Conservation (phyloP, 208 protist genomes). For the Tritrichomonas musculus region DNA sequence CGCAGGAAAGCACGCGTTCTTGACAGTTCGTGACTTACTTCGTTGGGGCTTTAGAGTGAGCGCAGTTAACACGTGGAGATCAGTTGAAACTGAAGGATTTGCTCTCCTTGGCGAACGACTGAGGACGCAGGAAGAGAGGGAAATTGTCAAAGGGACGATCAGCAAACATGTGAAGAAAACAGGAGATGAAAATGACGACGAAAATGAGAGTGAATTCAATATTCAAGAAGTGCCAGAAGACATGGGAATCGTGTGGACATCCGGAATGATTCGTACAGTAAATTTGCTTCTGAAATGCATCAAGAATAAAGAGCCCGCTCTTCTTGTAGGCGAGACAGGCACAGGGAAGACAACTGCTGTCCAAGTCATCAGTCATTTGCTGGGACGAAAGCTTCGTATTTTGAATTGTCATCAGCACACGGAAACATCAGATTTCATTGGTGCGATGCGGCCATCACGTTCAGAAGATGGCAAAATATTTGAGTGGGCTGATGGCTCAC, state of each 20-base stretch:
- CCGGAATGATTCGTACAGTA: slow-evolving; percentile 44
- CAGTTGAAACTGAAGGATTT: slow-evolving; percentile 90
- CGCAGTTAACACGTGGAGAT: slow-evolving; percentile 69
- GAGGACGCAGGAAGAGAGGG: slow-evolving; percentile 76
- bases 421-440: slow-evolving; percentile 95
- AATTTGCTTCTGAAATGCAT: slow-evolving; percentile 45
- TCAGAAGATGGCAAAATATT: slow-evolving; percentile 69
- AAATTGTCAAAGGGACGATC: slow-evolving; percentile 62
- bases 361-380: slow-evolving; percentile 52
- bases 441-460: slow-evolving; percentile 57
- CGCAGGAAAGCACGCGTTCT: slow-evolving; percentile 91
- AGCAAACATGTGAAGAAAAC: not conserved
- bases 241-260: slow-evolving; percentile 43
- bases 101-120: slow-evolving; percentile 93
- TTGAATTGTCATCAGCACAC: slow-evolving; percentile 99
- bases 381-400: slow-evolving; percentile 69
- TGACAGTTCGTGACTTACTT: slow-evolving; percentile 99
- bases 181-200: not conserved
- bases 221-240: not conserved
- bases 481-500: slow-evolving; percentile 94
- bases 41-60: slow-evolving; percentile 95
- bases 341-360: slow-evolving; percentile 75
- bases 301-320: slow-evolving; percentile 72
- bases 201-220: not conserved
- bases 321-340: slow-evolving; percentile 97